Percentiles rank a stretch among this genome's conserved stretches.
Evolutionary conservation across 805 yeast species (phyloP).

Genomic region (Hanseniaspora singularis): DNA sequence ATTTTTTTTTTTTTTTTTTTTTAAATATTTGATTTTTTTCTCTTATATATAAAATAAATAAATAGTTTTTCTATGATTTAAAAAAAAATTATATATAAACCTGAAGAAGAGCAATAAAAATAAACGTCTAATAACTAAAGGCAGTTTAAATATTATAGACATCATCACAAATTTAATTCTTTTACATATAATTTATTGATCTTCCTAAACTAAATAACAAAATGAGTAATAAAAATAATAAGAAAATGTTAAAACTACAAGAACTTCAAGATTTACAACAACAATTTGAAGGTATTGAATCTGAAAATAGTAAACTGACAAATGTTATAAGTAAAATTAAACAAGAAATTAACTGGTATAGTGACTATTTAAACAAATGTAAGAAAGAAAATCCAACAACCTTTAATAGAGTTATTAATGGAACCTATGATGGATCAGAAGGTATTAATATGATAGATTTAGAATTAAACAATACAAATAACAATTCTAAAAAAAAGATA

Average conservation of each 20-base stretch:
- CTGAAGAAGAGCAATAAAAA: no score
- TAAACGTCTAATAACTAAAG: no score
- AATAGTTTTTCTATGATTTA: no score
- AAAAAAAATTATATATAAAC: no score
- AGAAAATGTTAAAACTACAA: slow-evolving; percentile 19
- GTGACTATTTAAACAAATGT: slow-evolving; percentile 16
- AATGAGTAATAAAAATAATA: slow-evolving; percentile 6
- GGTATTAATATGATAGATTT: slow-evolving; percentile 14
- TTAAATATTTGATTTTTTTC: no score
- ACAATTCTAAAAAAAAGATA: slow-evolving; percentile 1
- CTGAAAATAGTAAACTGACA: slow-evolving; percentile 23
- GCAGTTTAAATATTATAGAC: no score
- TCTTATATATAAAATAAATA: no score
- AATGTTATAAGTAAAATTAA: slow-evolving; percentile 21
- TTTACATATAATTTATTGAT: no score
- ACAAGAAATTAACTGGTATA: slow-evolving; percentile 23
- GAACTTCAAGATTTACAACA: slow-evolving; percentile 19
- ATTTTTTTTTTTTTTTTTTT: no score
- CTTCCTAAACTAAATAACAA: no score
- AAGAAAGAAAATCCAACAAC: slow-evolving; percentile 12
- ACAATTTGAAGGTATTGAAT: slow-evolving; percentile 22
- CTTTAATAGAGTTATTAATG: slow-evolving; percentile 8
- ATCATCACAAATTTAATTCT: no score
- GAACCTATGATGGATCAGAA: slow-evolving; percentile 11
- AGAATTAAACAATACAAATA: slow-evolving; percentile 2